Conservation (phyloP, 208 protist species). For the Trypanosoma scelopori region DNA sequence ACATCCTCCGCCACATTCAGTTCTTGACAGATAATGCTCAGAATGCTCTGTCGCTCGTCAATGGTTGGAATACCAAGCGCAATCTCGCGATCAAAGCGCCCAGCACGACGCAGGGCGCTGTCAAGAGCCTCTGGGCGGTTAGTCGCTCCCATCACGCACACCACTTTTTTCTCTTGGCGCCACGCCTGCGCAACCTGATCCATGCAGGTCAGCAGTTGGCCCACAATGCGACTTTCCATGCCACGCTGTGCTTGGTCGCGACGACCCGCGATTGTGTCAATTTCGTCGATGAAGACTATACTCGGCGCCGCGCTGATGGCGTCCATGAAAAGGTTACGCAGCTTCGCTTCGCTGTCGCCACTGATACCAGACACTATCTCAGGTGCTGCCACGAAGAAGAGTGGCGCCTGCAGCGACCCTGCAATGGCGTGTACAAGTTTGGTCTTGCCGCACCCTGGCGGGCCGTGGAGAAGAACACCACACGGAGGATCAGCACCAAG, state of each 20-base stretch:
- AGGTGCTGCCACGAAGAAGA: slow-evolving; percentile 94
- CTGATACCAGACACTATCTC: slow-evolving; percentile 98
- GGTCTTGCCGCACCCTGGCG: slow-evolving; percentile 96
- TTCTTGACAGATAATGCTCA: slow-evolving; percentile 81
- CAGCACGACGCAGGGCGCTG: slow-evolving; percentile 94
- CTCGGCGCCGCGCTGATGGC: slow-evolving; percentile 93
- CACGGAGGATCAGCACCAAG: slow-evolving; percentile 95
- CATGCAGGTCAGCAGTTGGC: slow-evolving; percentile 99
- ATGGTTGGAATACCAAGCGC: slow-evolving; percentile 95
- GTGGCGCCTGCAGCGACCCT: slow-evolving; percentile 91
- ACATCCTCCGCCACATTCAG: slow-evolving; percentile 86
- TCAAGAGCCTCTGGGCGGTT: slow-evolving; percentile 97
- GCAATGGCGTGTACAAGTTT: slow-evolving; percentile 96
- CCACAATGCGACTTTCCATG: slow-evolving; percentile 99
- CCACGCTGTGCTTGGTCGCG: slow-evolving; percentile 95
- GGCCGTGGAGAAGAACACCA: slow-evolving; percentile 96
- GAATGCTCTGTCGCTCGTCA: slow-evolving; percentile 86
- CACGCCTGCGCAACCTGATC: slow-evolving; percentile 93
- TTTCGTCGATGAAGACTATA: slow-evolving; percentile 99
- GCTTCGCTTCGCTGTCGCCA: slow-evolving; percentile 98
- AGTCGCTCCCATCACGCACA: slow-evolving; percentile 96
- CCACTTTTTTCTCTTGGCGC: slow-evolving; percentile 86
- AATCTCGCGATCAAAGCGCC: slow-evolving; percentile 98
- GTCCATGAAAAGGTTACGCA: slow-evolving; percentile 96
- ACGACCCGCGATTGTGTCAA: slow-evolving; percentile 95